Percentiles rank a stretch among this genome's conserved stretches.
These are phyloP conservation scores for Coemansia sp. DNA, from an alignment of 192 early-diverging fungal species.

Conservation along the genomic window DNA sequence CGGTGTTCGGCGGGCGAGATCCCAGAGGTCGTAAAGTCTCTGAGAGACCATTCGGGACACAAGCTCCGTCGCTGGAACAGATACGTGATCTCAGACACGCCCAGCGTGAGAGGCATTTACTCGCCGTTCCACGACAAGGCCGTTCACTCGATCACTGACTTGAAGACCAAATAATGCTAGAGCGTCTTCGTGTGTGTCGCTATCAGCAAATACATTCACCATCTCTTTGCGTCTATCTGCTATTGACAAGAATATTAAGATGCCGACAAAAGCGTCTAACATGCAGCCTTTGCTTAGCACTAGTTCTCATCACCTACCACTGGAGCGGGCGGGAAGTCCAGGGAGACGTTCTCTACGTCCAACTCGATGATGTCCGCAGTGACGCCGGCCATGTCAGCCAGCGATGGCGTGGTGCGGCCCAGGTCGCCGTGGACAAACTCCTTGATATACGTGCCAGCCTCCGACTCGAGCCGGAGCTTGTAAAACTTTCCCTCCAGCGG, in stretches of 20 bases:
- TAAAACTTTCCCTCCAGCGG: conserved; percentile 60
- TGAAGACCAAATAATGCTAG: conserved; percentile 13
- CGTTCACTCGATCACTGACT: conserved; percentile 62
- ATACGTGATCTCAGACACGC: conserved; percentile 76
- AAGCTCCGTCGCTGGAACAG: conserved; percentile 65
- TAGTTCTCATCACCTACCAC: not conserved
- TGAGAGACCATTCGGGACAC: conserved; percentile 69
- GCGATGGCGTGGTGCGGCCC: conserved; percentile 78
- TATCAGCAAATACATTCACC: not conserved
- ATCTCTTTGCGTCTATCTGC: not conserved
- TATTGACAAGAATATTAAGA: not conserved
- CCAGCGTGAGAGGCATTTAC: conserved; percentile 82
- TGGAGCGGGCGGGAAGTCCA: conserved; percentile 78
- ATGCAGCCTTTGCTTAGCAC: too few relatives aligned
- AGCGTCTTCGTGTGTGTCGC: not conserved
- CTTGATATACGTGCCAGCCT: conserved; percentile 89
- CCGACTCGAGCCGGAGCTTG: conserved; percentile 72
- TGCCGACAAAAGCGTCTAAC: not conserved
- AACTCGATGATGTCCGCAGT: conserved; percentile 77
- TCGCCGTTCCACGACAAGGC: conserved; percentile 75
- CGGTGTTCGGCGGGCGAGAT: conserved; percentile 66
- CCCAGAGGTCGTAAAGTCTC: conserved; percentile 60
- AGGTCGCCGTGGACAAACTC: conserved; percentile 97
- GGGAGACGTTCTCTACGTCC: conserved; percentile 84
- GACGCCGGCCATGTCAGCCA: conserved; percentile 62